Conservation (phyloP, 805 yeast species). For the Tanozyma kutaoensis region DNA sequence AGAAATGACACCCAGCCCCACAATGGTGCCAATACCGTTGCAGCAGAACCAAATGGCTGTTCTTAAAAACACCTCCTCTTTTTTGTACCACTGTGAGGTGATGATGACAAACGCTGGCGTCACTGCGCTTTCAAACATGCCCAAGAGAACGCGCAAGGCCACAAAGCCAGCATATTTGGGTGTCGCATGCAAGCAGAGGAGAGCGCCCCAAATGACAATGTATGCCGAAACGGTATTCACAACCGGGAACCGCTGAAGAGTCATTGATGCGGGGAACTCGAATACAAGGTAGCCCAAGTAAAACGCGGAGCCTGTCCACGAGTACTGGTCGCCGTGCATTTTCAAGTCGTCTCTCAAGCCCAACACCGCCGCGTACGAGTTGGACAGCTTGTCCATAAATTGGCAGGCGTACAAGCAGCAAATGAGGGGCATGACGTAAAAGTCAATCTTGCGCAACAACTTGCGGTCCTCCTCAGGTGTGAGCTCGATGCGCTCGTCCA, state of each 20-base stretch:
- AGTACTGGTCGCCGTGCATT: conserved; percentile 28
- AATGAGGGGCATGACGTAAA: conserved; percentile 36
- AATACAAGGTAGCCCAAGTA: conserved; percentile 52
- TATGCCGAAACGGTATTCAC: conserved; percentile 34
- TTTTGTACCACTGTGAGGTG: conserved; percentile 46
- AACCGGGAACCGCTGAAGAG: conserved; percentile 45
- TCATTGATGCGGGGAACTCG: conserved; percentile 32
- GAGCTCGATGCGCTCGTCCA: conserved; percentile 14
- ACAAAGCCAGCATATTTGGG: conserved; percentile 12
- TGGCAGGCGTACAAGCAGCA: conserved; percentile 36
- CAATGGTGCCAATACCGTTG: conserved; percentile 20
- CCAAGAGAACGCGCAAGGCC: conserved; percentile 3
- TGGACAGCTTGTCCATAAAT: conserved; percentile 47
- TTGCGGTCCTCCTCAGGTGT: conserved; percentile 8
- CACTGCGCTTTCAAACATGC: conserved; percentile 3
- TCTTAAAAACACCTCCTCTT: conserved; percentile 20
- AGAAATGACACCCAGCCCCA: conserved; percentile 38
- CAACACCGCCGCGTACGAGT: conserved; percentile 38
- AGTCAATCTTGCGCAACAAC: conserved; percentile 34
- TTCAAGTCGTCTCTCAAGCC: conserved; percentile 31
- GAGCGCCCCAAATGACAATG: conserved; percentile 49
- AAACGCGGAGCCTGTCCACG: conserved; percentile 41
- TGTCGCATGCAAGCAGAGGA: conserved; percentile 41
- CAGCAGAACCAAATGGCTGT: conserved; percentile 23
- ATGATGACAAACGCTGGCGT: conserved; percentile 13